Conservation (phyloP, 768 basidiomycete species). For the Tricholoma sp. region DNA sequence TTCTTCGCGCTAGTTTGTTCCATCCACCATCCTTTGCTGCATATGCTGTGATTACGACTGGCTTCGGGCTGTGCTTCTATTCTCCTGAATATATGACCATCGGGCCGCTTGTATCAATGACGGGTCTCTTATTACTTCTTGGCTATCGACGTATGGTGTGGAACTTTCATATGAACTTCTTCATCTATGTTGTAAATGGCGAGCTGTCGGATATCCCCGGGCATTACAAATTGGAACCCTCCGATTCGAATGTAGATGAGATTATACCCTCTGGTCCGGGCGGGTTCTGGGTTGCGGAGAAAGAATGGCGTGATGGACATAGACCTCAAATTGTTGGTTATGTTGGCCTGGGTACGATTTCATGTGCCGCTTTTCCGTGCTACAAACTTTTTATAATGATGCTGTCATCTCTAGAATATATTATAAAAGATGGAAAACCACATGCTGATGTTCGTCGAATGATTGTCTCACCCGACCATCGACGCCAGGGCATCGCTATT, state of each 20-base stretch:
- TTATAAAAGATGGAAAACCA: neutral
- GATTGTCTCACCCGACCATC: slow-evolving; percentile 11
- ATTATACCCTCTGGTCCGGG: slow-evolving; percentile 8
- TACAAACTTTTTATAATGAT: neutral
- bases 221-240: slow-evolving; percentile 11
- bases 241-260: neutral
- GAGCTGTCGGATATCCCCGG: slow-evolving; percentile 18
- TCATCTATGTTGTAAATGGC: slow-evolving; percentile 4
- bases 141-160: slow-evolving; percentile 12
- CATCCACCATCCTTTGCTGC: slow-evolving; percentile 8
- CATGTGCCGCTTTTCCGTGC: neutral
- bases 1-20: slow-evolving; percentile 5
- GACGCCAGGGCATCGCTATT: slow-evolving; percentile 7
- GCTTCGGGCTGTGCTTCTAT: slow-evolving; percentile 1
- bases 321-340: slow-evolving; percentile 15
- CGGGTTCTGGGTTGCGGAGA: slow-evolving; percentile 20
- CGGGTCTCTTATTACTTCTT: slow-evolving; percentile 1
- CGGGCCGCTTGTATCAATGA: slow-evolving; percentile 2
- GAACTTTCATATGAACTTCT: slow-evolving; percentile 2
- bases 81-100: neutral
- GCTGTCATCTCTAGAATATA: slow-evolving; percentile 1
- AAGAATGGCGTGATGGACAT: slow-evolving; percentile 6
- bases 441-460: slow-evolving; percentile 9
- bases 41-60: slow-evolving; percentile 6
- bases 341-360: slow-evolving; percentile 16